Base-by-base conservation (phyloP, 2,329 filamentous ascomycete species). In the Aureobasidium sp. region DNA sequence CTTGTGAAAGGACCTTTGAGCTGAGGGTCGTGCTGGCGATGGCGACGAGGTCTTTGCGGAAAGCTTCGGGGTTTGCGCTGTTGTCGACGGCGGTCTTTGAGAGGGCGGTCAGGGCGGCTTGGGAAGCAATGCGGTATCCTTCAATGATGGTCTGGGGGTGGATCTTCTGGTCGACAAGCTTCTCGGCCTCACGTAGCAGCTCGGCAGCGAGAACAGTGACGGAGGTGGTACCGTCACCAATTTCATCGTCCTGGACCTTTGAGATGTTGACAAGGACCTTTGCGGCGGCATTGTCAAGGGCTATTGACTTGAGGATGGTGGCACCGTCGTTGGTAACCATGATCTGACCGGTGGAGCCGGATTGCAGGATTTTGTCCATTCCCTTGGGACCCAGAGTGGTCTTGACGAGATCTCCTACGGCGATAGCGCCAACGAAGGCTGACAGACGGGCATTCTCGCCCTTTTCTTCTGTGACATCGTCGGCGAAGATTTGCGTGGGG, bases 81-180 rank as follows among this genome's bases (percentile, higher is more conserved):
- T 96, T 90, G 77, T 99, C 89, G 59, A 96, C 89, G 23, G 94
- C 92, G 20, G 86, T 86, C 70, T 88, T 87, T 74, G 91, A 89
- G 47, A 99, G 81, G 36, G 91, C 91, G 72, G 87, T 82, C 57
- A 99, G 83, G 34, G 94, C 92, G 59, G 94, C 93, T 58, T 85
- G 83, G 76, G 91, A 96, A 59, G 94, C 94, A 89, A 99, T 96
- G 80, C 94, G 86, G 83, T 96, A 99, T 58, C 94, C 94, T 73
- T 99, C 94, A 72, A 99, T 99, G 76, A 99, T 99, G 58, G 94
- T 97, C 82, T 99, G 94, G 57, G 94, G 94, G 77, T 99, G 94
- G 70, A 99, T 97, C 80, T 97, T 97, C 81, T 93, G 91, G 80
- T 95, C 90, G 68, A 99, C 91, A 55, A 99, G 84, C 80, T 96